Conservation (phyloP, 495 filamentous ascomycete genomes). For the Platismatia glauca region DNA sequence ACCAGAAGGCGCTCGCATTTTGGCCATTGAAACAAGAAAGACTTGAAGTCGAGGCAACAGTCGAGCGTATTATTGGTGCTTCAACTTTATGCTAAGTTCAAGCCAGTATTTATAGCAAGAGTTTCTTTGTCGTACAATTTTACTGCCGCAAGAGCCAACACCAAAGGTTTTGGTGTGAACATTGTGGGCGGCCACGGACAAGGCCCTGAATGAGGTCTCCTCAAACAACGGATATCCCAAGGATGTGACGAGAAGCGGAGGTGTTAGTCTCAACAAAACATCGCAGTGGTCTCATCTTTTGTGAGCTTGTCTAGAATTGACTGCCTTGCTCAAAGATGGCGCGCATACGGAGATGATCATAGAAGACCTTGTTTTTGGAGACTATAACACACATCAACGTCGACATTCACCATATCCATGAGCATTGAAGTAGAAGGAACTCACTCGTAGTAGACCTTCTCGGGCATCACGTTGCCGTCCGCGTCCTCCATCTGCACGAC, state of each 20-base stretch:
- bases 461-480: conserved; percentile 96
- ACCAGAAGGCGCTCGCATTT: neutral
- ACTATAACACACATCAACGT: conserved; percentile 32
- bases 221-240: neutral
- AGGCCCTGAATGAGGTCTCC: neutral
- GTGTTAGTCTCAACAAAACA: neutral
- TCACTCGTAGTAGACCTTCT: conserved; percentile 87
- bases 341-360: neutral
- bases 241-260: neutral
- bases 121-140: neutral
- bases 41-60: neutral
- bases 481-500: conserved; percentile 98
- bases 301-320: neutral
- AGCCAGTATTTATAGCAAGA: neutral
- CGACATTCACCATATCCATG: neutral
- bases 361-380: conserved; percentile 50
- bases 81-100: neutral
- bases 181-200: neutral
- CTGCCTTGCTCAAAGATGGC: neutral
- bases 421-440: conserved; percentile 20
- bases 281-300: neutral
- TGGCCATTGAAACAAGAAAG: neutral
- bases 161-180: neutral
- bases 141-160: neutral
- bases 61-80: neutral